Percentiles rank a stretch among this genome's conserved stretches.
Evolutionary conservation across 129 eudicot species (phyloP).

Genomic region (Centrapalus pauciflorus): DNA sequence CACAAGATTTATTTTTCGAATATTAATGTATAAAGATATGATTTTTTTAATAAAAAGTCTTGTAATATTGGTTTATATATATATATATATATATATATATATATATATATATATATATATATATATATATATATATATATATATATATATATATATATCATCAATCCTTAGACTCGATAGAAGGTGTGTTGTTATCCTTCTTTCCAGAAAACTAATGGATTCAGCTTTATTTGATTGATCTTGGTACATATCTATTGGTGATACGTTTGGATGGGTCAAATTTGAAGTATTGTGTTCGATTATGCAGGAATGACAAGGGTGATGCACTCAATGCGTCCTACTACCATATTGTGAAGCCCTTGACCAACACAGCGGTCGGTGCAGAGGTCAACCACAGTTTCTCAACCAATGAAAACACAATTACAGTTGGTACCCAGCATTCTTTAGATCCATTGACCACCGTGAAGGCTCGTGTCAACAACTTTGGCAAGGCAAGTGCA

Average conservation of each 20-base stretch:
- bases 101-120: too few relatives aligned
- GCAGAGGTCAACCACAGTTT: constrained; percentile 86
- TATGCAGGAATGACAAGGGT: constrained; percentile 76
- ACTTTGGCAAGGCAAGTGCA: constrained; percentile 69
- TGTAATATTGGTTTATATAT: too few relatives aligned
- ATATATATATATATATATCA: too few relatives aligned
- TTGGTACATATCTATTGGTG: background rate
- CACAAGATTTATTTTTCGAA: too few relatives aligned
- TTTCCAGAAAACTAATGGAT: background rate
- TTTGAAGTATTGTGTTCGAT: background rate
- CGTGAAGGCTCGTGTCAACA: constrained; percentile 72
- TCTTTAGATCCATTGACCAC: constrained; percentile 65
- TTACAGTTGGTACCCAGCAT: constrained; percentile 73
- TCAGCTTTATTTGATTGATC: background rate
- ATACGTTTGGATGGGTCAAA: background rate
- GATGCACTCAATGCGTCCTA: constrained; percentile 69
- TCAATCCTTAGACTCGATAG: background rate
- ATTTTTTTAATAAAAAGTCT: too few relatives aligned
- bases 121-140: too few relatives aligned
- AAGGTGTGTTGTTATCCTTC: background rate
- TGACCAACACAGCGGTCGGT: constrained; percentile 79
- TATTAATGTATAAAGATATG: too few relatives aligned
- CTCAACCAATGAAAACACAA: constrained; percentile 77
- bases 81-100: too few relatives aligned
- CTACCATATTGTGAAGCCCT: constrained; percentile 69